phyloP scores from a whole-genome alignment of 83 land plant genomes.

The Picea abies region DNA sequence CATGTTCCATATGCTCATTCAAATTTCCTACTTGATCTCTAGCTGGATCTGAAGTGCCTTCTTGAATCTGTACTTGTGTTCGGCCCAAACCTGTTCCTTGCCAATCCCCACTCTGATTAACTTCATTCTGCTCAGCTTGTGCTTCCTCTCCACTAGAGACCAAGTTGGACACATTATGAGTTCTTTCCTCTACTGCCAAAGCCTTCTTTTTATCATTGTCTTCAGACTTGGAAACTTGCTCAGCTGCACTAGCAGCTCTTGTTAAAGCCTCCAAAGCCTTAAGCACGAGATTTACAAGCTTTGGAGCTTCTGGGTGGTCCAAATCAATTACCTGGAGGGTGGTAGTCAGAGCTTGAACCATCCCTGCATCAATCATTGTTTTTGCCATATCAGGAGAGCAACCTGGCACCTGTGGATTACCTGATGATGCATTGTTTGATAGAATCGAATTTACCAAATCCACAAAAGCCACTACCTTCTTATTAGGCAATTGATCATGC shows the following conservation, averaged over 20 bases:
- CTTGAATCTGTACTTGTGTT: constrained; percentile 24
- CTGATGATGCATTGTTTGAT: constrained; percentile 73
- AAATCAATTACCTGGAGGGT: constrained; percentile 79
- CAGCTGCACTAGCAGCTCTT: constrained; percentile 71
- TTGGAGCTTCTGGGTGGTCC: constrained; percentile 94
- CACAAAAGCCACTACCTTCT: constrained; percentile 63
- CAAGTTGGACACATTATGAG: constrained; percentile 24
- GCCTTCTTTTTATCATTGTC: constrained; percentile 49
- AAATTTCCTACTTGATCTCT: constrained; percentile 25
- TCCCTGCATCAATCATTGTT: constrained; percentile 87
- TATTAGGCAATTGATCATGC: constrained; percentile 55
- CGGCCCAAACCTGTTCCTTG: constrained; percentile 19
- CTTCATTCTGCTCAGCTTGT: constrained; percentile 24
- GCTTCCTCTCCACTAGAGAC: constrained; percentile 19
- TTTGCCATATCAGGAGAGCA: constrained; percentile 86
- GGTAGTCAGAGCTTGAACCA: constrained; percentile 72
- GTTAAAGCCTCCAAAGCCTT: constrained; percentile 87
- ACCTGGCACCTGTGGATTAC: constrained; percentile 64
- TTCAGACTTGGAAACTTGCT: constrained; percentile 59
- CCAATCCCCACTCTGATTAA: constrained; percentile 12
- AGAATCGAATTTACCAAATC: constrained; percentile 77
- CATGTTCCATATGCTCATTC: constrained; percentile 36
- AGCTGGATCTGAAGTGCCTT: constrained; percentile 23
- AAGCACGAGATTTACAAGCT: constrained; percentile 69
- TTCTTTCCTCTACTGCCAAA: constrained; percentile 26